Base-by-base conservation (phyloP, 2,329 filamentous ascomycete genomes). In the Aspergillus sp. region DNA sequence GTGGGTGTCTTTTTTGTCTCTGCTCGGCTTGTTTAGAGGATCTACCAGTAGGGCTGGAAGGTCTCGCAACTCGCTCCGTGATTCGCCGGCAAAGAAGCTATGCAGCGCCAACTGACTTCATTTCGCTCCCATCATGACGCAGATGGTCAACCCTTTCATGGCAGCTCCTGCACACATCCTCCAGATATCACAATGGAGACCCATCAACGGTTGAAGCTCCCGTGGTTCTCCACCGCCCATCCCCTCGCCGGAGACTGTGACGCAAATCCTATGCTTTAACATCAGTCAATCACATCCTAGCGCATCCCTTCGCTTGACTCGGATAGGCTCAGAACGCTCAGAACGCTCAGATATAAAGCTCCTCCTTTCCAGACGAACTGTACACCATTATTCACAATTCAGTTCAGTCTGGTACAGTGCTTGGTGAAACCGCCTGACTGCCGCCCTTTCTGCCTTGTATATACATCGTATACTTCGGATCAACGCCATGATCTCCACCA, bases 401-500 rank as follows among this genome's bases (percentile, higher is more conserved):
- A 16, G 13, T 41, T 17, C 20, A 41, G n/a, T 16, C 8, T 41
- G 7, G 22, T 7, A 4, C 22, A 7, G 22, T 22, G 5, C 22
- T 22, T 7, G 22, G 22, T 7, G 22, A 22, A 22, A 22, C 22
- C 22, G 22, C 22, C 22, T 22, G 22, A 22, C 22, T 22, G 7
- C 22, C 2, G 1, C 36, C 36, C 20, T 11, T 42, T 22, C 32
- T 35, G n/a, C 17, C 24, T 19, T 46, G 9, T 43, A 47, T 38
- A 49, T 17, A 17, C 20, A 13, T 14, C 16, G n/a, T 51, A 26
- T 11, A 45, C 22, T 22, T 7, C 36, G 19, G 42, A 35, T 51
- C 24, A 40, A 35, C 35, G 41, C 59, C 51, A 50, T 54, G 47
- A 53, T 67, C 24, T 61, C 65, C 20, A 65, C 57, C 30, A 32